Percentiles rank a stretch among this genome's conserved stretches.
phyloP scores from a whole-genome alignment of 495 filamentous ascomycete genomes.

The Hyaloscypha hepaticicola region DNA sequence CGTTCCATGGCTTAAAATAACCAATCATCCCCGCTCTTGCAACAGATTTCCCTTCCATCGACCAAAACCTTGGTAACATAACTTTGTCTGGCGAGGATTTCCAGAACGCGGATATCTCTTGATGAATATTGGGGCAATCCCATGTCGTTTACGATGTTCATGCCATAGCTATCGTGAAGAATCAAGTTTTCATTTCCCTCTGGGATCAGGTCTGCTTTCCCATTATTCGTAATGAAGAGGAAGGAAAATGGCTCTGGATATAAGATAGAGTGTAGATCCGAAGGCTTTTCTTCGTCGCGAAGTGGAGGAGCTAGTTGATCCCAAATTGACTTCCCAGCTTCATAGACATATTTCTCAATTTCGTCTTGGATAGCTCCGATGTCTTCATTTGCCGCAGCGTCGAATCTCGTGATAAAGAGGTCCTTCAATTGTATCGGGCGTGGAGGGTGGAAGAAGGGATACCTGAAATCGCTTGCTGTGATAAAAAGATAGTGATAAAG shows the following conservation, averaged over 20 bases:
- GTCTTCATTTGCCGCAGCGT: slow-evolving; percentile 13
- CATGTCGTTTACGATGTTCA: slow-evolving; percentile 16
- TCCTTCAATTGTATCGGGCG: slow-evolving; percentile 21
- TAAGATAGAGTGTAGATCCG: slow-evolving; percentile 12
- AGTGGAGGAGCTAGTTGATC: slow-evolving; percentile 22
- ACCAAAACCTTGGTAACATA: slow-evolving; percentile 18
- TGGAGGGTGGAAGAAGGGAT: slow-evolving; percentile 17
- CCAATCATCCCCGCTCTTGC: slow-evolving; percentile 13
- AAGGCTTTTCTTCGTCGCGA: neutral
- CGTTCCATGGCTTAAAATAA: slow-evolving; percentile 9
- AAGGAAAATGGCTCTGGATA: slow-evolving; percentile 26
- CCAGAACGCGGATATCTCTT: slow-evolving; percentile 21
- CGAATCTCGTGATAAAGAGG: slow-evolving; percentile 23
- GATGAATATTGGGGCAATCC: slow-evolving; percentile 27
- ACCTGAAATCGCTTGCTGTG: slow-evolving; percentile 24
- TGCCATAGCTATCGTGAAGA: slow-evolving; percentile 10
- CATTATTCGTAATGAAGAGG: slow-evolving; percentile 20
- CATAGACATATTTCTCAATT: slow-evolving; percentile 24
- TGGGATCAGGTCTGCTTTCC: slow-evolving; percentile 19
- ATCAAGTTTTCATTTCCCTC: neutral
- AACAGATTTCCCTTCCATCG: slow-evolving; percentile 17
- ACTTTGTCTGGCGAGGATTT: slow-evolving; percentile 9
- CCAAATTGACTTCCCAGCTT: slow-evolving; percentile 23
- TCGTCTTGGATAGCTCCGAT: slow-evolving; percentile 10
- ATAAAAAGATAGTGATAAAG: slow-evolving; percentile 23